Evolutionary conservation across 208 protist species (phyloP).

Genomic region (Trypanosomatidae sp.): DNA sequence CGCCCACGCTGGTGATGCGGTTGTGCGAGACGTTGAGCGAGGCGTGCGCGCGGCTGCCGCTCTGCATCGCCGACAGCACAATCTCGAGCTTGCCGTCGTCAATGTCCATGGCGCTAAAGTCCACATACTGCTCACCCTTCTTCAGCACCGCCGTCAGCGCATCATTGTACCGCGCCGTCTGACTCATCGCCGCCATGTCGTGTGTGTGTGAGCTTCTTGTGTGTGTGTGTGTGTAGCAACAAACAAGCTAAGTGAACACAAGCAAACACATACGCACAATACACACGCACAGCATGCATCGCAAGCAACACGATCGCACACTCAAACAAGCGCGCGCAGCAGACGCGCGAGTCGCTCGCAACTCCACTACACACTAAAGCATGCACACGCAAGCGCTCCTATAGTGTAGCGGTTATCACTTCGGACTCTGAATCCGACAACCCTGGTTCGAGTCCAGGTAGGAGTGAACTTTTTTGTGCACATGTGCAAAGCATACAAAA

Average conservation of each 20-base stretch:
- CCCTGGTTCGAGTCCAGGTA: conserved; percentile 88
- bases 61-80: conserved; percentile 51
- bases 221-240: no score
- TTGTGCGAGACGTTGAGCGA: conserved; percentile 40
- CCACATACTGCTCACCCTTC: conserved; percentile 28
- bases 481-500: no score
- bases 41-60: conserved; percentile 19
- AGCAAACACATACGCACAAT: no score
- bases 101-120: conserved; percentile 16
- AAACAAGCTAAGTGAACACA: no score
- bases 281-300: no score
- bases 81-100: conserved; percentile 30
- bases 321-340: no score
- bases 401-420: conserved; percentile 92
- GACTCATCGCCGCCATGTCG: conserved; percentile 3
- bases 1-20: conserved; percentile 34
- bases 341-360: no score
- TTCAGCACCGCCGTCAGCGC: conserved; percentile 16
- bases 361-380: no score
- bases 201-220: no score
- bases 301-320: no score
- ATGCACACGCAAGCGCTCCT: conserved; percentile 19
- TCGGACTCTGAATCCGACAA: conserved; percentile 88
- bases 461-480: conserved; percentile 52
- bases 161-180: conserved; percentile 20